A percentile compares a stretch with the other conserved stretches of the same genome.
Conservation (phyloP, 768 basidiomycete species). For the Boletus sensibilis region DNA sequence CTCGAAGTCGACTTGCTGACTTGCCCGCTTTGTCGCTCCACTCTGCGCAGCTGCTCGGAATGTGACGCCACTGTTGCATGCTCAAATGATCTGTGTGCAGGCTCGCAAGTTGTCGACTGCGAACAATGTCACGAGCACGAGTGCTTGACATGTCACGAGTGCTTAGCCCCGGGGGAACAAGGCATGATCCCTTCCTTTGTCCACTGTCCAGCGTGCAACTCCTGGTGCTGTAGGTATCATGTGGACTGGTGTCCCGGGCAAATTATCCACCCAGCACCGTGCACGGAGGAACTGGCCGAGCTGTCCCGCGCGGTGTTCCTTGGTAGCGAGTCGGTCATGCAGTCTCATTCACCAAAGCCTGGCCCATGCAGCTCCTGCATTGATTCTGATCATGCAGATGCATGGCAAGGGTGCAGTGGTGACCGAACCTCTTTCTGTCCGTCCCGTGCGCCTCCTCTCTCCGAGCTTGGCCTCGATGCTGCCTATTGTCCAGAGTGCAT, state of each 20-base stretch:
- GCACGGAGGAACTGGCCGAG: not conserved
- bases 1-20: not conserved
- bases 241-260: not conserved
- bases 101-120: not conserved
- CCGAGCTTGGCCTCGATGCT: no score
- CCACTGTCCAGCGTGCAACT: not conserved
- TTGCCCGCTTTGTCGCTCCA: constrained; percentile 1
- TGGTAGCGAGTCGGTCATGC: not conserved
- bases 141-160: not conserved
- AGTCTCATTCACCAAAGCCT: not conserved
- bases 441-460: no score
- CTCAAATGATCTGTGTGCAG: not conserved
- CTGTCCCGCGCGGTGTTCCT: not conserved
- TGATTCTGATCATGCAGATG: not conserved
- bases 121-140: not conserved
- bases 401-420: not conserved
- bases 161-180: not conserved
- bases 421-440: no score
- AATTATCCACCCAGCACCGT: not conserved
- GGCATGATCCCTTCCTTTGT: not conserved
- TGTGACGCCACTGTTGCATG: not conserved
- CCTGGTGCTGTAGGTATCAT: not conserved
- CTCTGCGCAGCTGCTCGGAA: not conserved
- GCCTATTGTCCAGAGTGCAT: not conserved
- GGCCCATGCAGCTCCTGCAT: not conserved